Evolutionary conservation across 495 filamentous ascomycete genomes (phyloP).

Genomic region (Podospora bellae-mahoneyi): DNA sequence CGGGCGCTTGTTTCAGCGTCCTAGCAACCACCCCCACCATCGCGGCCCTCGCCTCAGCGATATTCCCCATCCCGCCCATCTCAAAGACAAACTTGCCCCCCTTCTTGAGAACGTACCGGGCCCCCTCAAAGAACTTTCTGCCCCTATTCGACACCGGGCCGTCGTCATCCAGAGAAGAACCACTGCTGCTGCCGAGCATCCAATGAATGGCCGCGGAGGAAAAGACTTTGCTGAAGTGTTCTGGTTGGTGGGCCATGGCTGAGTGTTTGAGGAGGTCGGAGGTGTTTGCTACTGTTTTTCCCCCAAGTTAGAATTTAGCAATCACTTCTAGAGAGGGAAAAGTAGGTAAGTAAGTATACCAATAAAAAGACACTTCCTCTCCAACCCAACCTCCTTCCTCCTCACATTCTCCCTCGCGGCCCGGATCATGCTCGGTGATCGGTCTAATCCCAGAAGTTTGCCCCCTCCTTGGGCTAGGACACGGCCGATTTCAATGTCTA

Average conservation of each 20-base stretch:
- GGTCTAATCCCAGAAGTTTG: constrained; percentile 61
- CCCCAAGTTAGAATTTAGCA: no score
- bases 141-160: constrained; percentile 27
- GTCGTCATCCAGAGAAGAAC: constrained; percentile 33
- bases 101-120: constrained; percentile 50
- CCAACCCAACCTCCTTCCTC: no score
- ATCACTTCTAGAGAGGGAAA: no score
- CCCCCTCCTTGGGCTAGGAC: constrained; percentile 39
- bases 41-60: constrained; percentile 60
- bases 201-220: constrained; percentile 80
- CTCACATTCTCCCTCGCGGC: constrained; percentile 40
- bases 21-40: constrained; percentile 52
- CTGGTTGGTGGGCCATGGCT: constrained; percentile 23
- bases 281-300: constrained; percentile 35
- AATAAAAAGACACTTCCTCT: no score
- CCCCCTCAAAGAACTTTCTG: constrained; percentile 43
- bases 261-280: constrained; percentile 24
- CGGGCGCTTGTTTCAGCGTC: constrained; percentile 44
- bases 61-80: constrained; percentile 70
- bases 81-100: constrained; percentile 66
- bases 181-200: constrained; percentile 41
- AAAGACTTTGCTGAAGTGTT: constrained; percentile 60
- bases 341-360: no score
- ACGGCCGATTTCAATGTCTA: constrained; percentile 55
- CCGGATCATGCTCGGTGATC: constrained; percentile 62